Conservation (phyloP, 2,329 filamentous ascomycete species). For the Zymoseptoria crescenta region DNA sequence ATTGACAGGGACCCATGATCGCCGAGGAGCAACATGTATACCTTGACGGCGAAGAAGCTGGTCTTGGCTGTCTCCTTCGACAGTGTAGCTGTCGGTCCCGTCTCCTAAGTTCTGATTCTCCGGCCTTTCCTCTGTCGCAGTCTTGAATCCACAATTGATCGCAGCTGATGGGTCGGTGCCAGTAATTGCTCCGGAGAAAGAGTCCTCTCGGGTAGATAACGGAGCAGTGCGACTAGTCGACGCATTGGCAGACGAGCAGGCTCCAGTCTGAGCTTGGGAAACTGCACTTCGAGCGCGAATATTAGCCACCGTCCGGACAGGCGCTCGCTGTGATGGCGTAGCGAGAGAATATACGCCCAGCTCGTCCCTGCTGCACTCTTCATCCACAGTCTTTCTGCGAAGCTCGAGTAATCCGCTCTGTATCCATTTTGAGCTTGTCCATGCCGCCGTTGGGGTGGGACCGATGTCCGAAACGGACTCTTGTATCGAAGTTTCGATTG, state of each 20-base stretch:
- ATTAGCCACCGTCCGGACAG: neutral
- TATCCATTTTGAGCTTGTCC: slow-evolving; percentile 20
- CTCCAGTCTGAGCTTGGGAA: neutral
- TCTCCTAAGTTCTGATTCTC: neutral
- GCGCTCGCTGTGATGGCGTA: slow-evolving; percentile 11
- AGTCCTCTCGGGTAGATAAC: neutral
- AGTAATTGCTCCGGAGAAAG: neutral
- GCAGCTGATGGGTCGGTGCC: neutral
- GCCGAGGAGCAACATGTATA: slow-evolving; percentile 7
- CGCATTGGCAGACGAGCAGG: neutral
- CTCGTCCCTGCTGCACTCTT: slow-evolving; percentile 19
- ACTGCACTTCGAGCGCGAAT: neutral
- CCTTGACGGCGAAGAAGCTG: slow-evolving; percentile 7
- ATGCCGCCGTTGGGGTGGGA: slow-evolving; percentile 18
- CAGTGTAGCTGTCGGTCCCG: neutral
- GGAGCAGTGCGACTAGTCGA: neutral
- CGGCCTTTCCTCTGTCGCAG: neutral
- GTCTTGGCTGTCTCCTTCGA: slow-evolving; percentile 6
- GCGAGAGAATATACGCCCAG: slow-evolving; percentile 15
- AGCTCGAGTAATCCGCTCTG: slow-evolving; percentile 12
- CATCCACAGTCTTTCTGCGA: slow-evolving; percentile 13
- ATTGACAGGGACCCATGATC: slow-evolving; percentile 11
- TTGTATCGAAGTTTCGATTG: neutral
- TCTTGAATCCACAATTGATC: neutral
- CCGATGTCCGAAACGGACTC: slow-evolving; percentile 12